Evolutionary conservation across 2,329 filamentous ascomycete genomes (phyloP), one percentile per base, ranked within the genome.

Genomic region (Balansia obtecta): DNA sequence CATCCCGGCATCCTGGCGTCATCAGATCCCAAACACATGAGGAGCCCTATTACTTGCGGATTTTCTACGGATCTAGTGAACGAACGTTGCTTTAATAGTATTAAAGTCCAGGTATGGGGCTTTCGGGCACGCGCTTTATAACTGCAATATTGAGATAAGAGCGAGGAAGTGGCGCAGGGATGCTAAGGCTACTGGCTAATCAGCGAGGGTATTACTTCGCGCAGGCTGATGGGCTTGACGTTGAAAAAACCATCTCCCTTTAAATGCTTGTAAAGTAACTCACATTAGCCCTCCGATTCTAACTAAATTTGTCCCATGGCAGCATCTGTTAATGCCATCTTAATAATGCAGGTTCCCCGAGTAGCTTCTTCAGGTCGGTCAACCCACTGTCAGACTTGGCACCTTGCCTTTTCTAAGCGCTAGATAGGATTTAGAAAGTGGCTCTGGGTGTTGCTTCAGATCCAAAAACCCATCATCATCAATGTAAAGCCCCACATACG

Each of bases 81-180:
- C 0, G 60, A 71, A 52, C 2, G 4, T 3, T 72, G 68, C 54
- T 75, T 66, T 57, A 56, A 5, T 1, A 64, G 55, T 30, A 22
- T 18, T 0, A 57, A 51, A 2, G 69, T 74, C 16, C 67, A 61
- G 56, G 32, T 71, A 0, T 76, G 71, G 72, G 71, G n/a, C 65
- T 0, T 75, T 74, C 59, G 71, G 72, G 0, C 72, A 76, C 52
- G 75, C 72, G 11, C 71, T 75, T 54, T 72, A 63, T 54, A 73
- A 71, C 51, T 73, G 70, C 55, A 65, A 69, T 39, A 70, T 68
- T 51, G 27, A 50, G 4, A 61, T 65, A 3, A n/a, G 58, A 60
- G 13, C 49, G 55, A 11, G 56, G 52, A 0, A 16, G 9, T 8
- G 20, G 4, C 57, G 49, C 10, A 50, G 40, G 0, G 45, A 57